These are phyloP conservation scores for Clarireedia homoeocarpa DNA, from an alignment of 2,329 filamentous ascomycete genomes.

Conservation along the genomic window DNA sequence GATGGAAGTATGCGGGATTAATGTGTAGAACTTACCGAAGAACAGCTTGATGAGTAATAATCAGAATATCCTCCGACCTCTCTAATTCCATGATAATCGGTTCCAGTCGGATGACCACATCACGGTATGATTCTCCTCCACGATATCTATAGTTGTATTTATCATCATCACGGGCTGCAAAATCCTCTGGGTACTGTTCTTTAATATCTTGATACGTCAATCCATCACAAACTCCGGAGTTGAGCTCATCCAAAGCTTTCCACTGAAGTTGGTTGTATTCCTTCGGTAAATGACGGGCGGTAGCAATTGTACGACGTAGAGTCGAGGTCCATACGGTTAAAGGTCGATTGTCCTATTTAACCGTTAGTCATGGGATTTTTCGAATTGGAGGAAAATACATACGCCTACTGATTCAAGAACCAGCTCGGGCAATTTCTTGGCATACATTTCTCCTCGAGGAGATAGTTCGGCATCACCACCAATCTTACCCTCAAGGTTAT, in stretches of 20 bases:
- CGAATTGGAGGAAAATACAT: conserved; percentile 32
- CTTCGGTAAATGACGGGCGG: conserved; percentile 70
- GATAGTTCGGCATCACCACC: conserved; percentile 88
- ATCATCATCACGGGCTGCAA: conserved; percentile 89
- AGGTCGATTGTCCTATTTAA: conserved; percentile 42
- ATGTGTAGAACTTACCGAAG: conserved; percentile 38
- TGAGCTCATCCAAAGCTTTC: conserved; percentile 97
- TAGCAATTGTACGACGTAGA: conserved; percentile 80
- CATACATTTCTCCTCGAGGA: conserved; percentile 78
- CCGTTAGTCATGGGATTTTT: conserved; percentile 10
- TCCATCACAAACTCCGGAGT: conserved; percentile 92
- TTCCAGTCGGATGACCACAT: conserved; percentile 94
- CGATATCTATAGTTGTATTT: conserved; percentile 99
- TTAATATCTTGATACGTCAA: conserved; percentile 86
- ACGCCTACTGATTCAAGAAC: conserved; percentile 82
- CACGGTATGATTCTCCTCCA: conserved; percentile 89
- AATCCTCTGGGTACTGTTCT: conserved; percentile 85
- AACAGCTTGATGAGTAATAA: conserved; percentile 96
- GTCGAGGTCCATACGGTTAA: conserved; percentile 72
- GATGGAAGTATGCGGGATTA: neutral
- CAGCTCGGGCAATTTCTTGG: conserved; percentile 73
- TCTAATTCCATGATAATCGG: conserved; percentile 99
- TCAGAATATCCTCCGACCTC: conserved; percentile 91
- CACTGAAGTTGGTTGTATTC: conserved; percentile 93
- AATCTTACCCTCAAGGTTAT: conserved; percentile 84